phyloP scores from a whole-genome alignment of 1,284 basidiomycete species.

The Marasmius fiardii region DNA sequence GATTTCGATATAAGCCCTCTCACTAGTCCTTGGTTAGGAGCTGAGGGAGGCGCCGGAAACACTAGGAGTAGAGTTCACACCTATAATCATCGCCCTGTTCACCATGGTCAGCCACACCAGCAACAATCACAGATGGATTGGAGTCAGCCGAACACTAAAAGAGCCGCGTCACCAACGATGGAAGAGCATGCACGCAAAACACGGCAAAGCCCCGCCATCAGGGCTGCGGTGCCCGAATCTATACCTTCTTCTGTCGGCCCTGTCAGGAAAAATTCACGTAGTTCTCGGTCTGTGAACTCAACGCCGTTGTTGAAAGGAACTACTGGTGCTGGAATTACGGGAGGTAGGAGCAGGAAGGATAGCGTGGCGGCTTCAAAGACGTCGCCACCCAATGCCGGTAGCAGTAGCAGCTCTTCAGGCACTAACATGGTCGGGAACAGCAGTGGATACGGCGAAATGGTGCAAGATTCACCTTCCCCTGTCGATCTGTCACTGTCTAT shows the following conservation, averaged over 20 bases:
- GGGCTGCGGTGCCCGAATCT: constrained; percentile 30
- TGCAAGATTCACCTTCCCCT: constrained; percentile 71
- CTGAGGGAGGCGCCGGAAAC: constrained; percentile 19
- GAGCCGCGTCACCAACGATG: constrained; percentile 33
- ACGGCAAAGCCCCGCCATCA: constrained; percentile 40
- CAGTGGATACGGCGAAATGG: constrained; percentile 24
- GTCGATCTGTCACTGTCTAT: constrained; percentile 83
- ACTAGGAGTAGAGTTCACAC: constrained; percentile 8
- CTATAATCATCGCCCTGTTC: constrained; percentile 6
- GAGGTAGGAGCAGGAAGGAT: constrained; percentile 1
- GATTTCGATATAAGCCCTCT: constrained; percentile 73
- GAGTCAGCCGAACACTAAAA: constrained; percentile 29
- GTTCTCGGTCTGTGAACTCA: constrained; percentile 57
- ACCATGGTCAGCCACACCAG: constrained; percentile 25
- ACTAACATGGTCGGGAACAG: constrained; percentile 33
- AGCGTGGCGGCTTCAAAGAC: background rate
- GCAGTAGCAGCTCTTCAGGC: background rate
- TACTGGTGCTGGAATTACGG: background rate
- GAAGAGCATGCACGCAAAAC: constrained; percentile 51
- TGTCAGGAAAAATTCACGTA: constrained; percentile 32
- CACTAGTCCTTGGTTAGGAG: constrained; percentile 73
- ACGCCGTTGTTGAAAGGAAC: constrained; percentile 47
- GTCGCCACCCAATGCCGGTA: background rate
- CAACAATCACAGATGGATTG: constrained; percentile 13
- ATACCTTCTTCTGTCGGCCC: background rate